Evolutionary conservation across 2,329 filamentous ascomycete species (phyloP).

Genomic region (Epichloe aotearoae): DNA sequence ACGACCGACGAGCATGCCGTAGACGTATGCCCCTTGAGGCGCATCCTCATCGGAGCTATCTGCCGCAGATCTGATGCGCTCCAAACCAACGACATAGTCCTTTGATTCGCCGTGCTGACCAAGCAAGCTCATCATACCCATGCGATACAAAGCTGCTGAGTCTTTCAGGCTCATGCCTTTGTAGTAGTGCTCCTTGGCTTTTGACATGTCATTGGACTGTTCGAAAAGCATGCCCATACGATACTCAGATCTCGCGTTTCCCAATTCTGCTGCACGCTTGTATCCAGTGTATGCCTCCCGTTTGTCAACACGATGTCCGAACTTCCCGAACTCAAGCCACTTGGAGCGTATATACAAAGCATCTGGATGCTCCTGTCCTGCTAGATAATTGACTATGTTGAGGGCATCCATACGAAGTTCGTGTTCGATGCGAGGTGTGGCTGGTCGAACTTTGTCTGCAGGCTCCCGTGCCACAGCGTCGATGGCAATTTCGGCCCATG

Average conservation of each 20-base stretch:
- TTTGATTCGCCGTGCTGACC: conserved; percentile 85
- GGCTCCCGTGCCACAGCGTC: conserved; percentile 60
- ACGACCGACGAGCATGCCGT: conserved; percentile 84
- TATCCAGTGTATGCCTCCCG: conserved; percentile 88
- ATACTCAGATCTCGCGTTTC: conserved; percentile 83
- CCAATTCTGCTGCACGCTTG: conserved; percentile 69
- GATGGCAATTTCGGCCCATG: conserved; percentile 73
- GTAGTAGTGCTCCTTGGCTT: conserved; percentile 84
- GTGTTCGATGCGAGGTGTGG: conserved; percentile 78
- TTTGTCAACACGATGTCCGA: conserved; percentile 80
- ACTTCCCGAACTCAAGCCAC: conserved; percentile 97
- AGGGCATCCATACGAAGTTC: conserved; percentile 78
- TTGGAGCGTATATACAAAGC: conserved; percentile 90
- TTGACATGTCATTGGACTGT: conserved; percentile 80
- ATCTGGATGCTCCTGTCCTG: conserved; percentile 83
- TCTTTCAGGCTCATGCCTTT: conserved; percentile 67
- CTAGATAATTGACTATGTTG: conserved; percentile 82
- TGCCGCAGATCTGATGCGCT: conserved; percentile 72
- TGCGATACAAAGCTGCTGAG: conserved; percentile 71
- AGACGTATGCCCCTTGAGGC: conserved; percentile 88
- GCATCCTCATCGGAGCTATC: conserved; percentile 90
- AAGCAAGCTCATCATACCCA: conserved; percentile 95
- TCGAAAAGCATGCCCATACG: conserved; percentile 98
- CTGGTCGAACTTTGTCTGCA: conserved; percentile 41
- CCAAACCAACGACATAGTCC: conserved; percentile 63